Conservation (phyloP, 148 eudicot species). For the Beta vulgaris region DNA sequence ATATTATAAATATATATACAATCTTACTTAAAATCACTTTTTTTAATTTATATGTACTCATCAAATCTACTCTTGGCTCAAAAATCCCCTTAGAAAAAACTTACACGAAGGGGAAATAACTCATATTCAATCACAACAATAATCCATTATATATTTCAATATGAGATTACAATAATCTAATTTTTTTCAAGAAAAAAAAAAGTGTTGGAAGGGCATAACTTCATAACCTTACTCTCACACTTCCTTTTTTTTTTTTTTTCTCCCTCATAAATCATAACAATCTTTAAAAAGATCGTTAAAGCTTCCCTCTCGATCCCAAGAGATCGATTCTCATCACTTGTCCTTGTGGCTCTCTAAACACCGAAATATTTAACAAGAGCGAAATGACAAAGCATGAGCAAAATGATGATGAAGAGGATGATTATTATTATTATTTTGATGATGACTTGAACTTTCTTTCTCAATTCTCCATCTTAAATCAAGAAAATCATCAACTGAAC, state of each 20-base stretch:
- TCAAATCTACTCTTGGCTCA: no score
- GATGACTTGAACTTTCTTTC: constrained; percentile 16
- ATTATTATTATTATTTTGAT: no score
- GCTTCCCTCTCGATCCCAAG: no score
- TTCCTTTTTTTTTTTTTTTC: neutral
- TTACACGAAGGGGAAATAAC: neutral
- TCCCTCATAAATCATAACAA: no score
- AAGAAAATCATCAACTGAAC: constrained; percentile 51
- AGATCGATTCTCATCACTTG: no score
- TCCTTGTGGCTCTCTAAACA: no score
- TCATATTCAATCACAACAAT: neutral
- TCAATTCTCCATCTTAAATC: constrained; percentile 45
- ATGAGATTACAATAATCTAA: neutral
- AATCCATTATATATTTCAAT: neutral
- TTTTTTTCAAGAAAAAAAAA: no score
- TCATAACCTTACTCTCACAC: constrained; percentile 18
- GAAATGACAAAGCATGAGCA: constrained; percentile 37
- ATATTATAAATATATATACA: no score
- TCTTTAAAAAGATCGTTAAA: no score
- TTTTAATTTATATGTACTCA: no score
- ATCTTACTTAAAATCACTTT: no score
- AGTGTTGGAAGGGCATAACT: constrained; percentile 29
- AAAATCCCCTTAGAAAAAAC: neutral
- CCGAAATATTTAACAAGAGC: constrained; percentile 32
- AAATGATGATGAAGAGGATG: constrained; percentile 20